Evolutionary conservation across 2,329 filamentous ascomycete genomes (phyloP).

Genomic region (Fusarium pseudograminearum): DNA sequence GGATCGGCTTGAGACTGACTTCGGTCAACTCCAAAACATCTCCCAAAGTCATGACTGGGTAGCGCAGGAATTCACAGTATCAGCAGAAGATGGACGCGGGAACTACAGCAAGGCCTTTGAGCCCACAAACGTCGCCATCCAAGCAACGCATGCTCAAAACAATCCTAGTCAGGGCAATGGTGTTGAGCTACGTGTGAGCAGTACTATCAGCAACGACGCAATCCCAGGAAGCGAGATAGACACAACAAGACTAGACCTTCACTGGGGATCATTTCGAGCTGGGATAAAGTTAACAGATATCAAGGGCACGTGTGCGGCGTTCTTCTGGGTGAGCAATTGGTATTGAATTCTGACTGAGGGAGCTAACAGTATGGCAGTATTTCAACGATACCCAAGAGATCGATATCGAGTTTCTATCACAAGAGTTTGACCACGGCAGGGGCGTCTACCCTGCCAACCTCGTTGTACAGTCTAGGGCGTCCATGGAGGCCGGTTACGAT

Average conservation of each 20-base stretch:
- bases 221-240: slow-evolving; percentile 75
- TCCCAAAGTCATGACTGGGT: slow-evolving; percentile 70
- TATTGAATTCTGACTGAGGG: background rate
- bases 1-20: slow-evolving; percentile 78
- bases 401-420: slow-evolving; percentile 82
- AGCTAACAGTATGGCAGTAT: slow-evolving; percentile 63
- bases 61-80: slow-evolving; percentile 75
- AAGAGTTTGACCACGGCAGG: slow-evolving; percentile 66
- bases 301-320: slow-evolving; percentile 78
- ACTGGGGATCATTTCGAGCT: slow-evolving; percentile 77
- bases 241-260: slow-evolving; percentile 69
- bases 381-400: slow-evolving; percentile 84
- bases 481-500: slow-evolving; percentile 70
- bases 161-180: slow-evolving; percentile 60
- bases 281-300: slow-evolving; percentile 72
- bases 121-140: slow-evolving; percentile 67
- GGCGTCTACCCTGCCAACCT: slow-evolving; percentile 74
- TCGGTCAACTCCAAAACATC: slow-evolving; percentile 66
- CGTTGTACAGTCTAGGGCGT: slow-evolving; percentile 76
- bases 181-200: slow-evolving; percentile 68
- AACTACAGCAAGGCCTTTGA: slow-evolving; percentile 74
- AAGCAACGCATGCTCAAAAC: slow-evolving; percentile 10
- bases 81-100: slow-evolving; percentile 68
- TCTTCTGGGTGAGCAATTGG: slow-evolving; percentile 75
- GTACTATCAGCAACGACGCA: slow-evolving; percentile 56